These are phyloP conservation scores for Begonia loranthoides DNA, from an alignment of 306 rosid genomes.

Conservation along the genomic window DNA sequence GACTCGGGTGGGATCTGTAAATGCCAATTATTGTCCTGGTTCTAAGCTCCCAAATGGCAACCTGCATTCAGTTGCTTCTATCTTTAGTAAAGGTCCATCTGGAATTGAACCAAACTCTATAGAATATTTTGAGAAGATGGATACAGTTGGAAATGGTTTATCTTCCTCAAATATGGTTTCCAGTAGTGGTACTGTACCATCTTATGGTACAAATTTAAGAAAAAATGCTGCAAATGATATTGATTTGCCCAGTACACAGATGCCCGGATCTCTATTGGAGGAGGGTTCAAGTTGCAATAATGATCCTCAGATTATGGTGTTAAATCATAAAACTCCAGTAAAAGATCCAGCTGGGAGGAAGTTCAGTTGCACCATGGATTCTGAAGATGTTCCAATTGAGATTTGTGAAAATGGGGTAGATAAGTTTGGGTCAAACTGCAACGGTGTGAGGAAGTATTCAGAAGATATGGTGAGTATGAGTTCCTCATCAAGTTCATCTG, in stretches of 20 bases:
- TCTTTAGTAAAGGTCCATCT: conserved; percentile 15
- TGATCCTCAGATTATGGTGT: conserved; percentile 1
- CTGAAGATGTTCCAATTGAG: conserved; percentile 21
- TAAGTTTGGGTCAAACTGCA: conserved; percentile 4
- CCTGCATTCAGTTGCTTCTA: conserved; percentile 19
- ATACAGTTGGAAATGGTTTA: conserved; percentile 13
- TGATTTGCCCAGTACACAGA: conserved; percentile 6
- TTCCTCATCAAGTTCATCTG: conserved; percentile 13
- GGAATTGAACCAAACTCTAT: conserved; percentile 16
- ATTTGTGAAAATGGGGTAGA: conserved; percentile 9
- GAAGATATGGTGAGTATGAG: conserved; percentile 19
- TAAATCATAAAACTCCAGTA: conserved; percentile 5
- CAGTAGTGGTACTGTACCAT: conserved; percentile 17
- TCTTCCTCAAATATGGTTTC: conserved; percentile 21
- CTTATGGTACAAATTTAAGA: conserved; percentile 5
- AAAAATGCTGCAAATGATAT: conserved; percentile 12
- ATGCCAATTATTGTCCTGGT: conserved; percentile 8
- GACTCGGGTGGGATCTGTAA: conserved; percentile 12
- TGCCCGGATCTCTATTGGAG: conserved; percentile 6
- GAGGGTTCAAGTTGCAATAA: conserved; percentile 12
- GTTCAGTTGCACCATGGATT: conserved; percentile 7
- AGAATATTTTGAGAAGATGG: conserved; percentile 18
- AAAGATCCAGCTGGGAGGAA: conserved; percentile 12
- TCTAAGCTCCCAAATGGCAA: conserved; percentile 18
- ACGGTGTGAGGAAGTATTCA: conserved; percentile 14